phyloP scores from a whole-genome alignment of 2,329 filamentous ascomycete genomes.

The Pestalotiopsis sp. region DNA sequence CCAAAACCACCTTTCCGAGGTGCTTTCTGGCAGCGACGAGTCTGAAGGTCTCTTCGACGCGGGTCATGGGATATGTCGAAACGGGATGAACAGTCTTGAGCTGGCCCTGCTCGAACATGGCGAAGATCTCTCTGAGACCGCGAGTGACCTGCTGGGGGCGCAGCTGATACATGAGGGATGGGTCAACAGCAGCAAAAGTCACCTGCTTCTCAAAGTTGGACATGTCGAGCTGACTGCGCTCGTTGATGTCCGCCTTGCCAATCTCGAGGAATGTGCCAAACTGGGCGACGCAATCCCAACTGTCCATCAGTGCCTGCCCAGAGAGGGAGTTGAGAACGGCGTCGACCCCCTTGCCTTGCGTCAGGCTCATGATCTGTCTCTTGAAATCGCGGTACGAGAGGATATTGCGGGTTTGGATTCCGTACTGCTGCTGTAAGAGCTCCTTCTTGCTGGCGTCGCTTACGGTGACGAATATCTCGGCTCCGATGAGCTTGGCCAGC shows the following conservation, averaged over 20 bases:
- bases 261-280: slow-evolving; percentile 49
- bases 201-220: slow-evolving; percentile 41
- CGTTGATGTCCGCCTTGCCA: slow-evolving; percentile 43
- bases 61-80: slow-evolving; percentile 20
- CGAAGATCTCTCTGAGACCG: slow-evolving; percentile 8
- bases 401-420: background rate
- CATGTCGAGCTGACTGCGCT: slow-evolving; percentile 45
- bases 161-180: background rate
- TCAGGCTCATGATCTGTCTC: slow-evolving; percentile 17
- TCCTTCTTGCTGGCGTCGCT: background rate
- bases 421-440: background rate
- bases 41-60: slow-evolving; percentile 34
- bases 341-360: slow-evolving; percentile 16
- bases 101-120: slow-evolving; percentile 16
- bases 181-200: slow-evolving; percentile 26
- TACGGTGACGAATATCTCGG: background rate
- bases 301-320: slow-evolving; percentile 40
- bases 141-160: background rate
- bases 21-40: slow-evolving; percentile 38
- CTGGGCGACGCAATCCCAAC: slow-evolving; percentile 46
- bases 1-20: slow-evolving; percentile 37
- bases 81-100: slow-evolving; percentile 24
- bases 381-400: slow-evolving; percentile 12
- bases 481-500: background rate
- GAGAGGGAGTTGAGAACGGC: slow-evolving; percentile 41